Base-by-base conservation (phyloP, 2,329 filamentous ascomycete species). In the Fusarium sp. region DNA sequence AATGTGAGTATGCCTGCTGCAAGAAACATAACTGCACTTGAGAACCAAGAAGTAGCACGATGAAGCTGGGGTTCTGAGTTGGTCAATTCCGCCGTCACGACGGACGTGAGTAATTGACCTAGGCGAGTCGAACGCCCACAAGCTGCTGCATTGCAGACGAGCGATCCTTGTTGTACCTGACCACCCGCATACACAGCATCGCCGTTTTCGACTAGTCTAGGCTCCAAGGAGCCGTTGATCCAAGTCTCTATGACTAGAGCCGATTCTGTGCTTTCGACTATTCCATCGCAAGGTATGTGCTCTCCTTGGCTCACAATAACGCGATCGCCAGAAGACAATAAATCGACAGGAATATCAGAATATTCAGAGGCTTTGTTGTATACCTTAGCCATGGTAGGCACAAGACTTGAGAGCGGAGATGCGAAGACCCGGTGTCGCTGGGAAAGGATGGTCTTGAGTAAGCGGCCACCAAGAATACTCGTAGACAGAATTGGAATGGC, bases 351-450 rank as follows among this genome's bases (percentile, higher is more conserved):
- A 20, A 51, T 18, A 33, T 33, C 13, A 33, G 33, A 33, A 26
- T 20, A 0, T 11, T 24, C 5, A 2, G 4, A 1, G 5, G 2
- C 3, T 22, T 15, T 36, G 3, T 11, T 15, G 8, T 7, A 26
- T 3, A 26, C 12, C 3, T 2, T 52, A 4, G n/a, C 8, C 17
- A 24, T 26, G 3, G 31, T 7, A 24, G 49, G 49, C 3, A 52
- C 6, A 13, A 52, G 33, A 52, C 8, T 26, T 24, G 49, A 36
- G 12, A 52, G 12, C 13, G 49, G 49, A 4, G 49, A 20, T 15
- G n/a, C 49, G 18, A 36, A 52, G 1, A 6, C 5, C 3, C 33
- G n/a, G 13, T 26, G 26, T 0, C 33, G 17, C n/a, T 36, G 17
- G 9, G 12, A 36, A 12, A 52, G n/a, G 5, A 36, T 36, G 18